Conservation (phyloP, 2,329 filamentous ascomycete genomes). For the Emmonsiellopsis sp. region DNA sequence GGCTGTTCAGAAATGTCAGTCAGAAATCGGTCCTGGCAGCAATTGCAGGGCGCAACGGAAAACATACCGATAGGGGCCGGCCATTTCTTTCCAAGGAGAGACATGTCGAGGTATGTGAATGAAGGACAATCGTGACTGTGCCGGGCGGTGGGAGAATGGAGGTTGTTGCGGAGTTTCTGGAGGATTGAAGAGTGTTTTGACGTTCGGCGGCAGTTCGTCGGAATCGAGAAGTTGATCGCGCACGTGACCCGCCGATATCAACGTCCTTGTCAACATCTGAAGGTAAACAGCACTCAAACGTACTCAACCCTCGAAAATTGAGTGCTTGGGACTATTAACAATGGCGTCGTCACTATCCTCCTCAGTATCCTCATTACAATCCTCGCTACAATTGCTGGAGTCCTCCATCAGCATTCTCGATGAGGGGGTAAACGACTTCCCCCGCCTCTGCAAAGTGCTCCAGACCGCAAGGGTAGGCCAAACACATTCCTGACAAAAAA, state of each 20-base stretch:
- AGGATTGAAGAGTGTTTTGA: neutral
- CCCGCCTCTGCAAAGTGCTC: constrained; percentile 53
- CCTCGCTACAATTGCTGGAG: constrained; percentile 53
- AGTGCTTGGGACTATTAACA: neutral
- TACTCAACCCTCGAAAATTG: neutral
- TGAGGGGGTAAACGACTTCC: constrained; percentile 54
- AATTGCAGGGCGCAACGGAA: constrained; percentile 8
- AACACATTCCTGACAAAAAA: neutral
- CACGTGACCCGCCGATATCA: no score
- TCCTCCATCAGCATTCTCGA: constrained; percentile 56
- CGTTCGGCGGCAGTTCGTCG: no score
- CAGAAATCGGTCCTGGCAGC: constrained; percentile 18
- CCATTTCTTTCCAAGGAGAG: constrained; percentile 78
- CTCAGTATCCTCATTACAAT: constrained; percentile 52
- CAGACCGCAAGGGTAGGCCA: constrained; percentile 50
- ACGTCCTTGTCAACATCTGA: no score
- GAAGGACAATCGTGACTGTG: constrained; percentile 3
- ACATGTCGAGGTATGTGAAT: constrained; percentile 49
- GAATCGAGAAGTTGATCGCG: no score
- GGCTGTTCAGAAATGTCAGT: constrained; percentile 47
- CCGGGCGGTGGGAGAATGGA: neutral
- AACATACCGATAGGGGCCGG: constrained; percentile 66
- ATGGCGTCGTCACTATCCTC: constrained; percentile 45
- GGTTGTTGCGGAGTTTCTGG: neutral
- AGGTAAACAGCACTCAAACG: neutral